Base-by-base conservation (phyloP, 345 rosid species). In the Arabis alpina region DNA sequence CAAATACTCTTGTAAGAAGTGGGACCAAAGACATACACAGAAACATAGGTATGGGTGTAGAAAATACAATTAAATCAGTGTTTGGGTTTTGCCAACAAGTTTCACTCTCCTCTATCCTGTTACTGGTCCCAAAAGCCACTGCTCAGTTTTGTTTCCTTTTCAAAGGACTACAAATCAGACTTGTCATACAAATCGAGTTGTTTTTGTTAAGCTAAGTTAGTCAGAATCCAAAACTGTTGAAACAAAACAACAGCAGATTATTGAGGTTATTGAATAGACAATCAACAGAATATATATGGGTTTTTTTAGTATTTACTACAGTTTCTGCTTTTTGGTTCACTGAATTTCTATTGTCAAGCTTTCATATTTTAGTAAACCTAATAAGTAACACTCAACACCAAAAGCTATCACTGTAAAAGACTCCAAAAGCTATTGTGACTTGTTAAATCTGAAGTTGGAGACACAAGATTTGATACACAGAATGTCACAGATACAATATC, bases 11-110 rank as follows among this genome's bases (percentile, higher is more conserved):
- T 51, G 74, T 45, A 61, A 61, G 68, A 75, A 54, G 75, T 75
- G 70, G 79, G 79, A 69, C 79, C 70, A 69, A 61, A 67, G 75
- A 69, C 65, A n/a, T n/a, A 69, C 64, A 69, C 75, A 68, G 70
- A 75, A 62, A 61, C 55, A 62, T 61, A 69, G 40, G 71, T 45
- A 61, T 60, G 73, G 73, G 73, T 2, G 12, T 34, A 42, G 8
- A 19, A 50, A 6, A 28, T 10, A 64, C 41, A 68, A 75, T 13
- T 54, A 5, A 68, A 75, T 47, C 53, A 67, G 64, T 61, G 68
- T 68, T 41, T 75, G 74, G 32, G 41, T 47, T 62, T 40, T 16
- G 70, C 48, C 70, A 69, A 75, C 79, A 75, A 68, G 71, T 69
- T 70, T 70, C 75, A 63, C 66, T 69, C 70, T 69, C 79, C 51